Evolutionary conservation across 768 basidiomycete species (phyloP).

Genomic region (Collybia mongolica): DNA sequence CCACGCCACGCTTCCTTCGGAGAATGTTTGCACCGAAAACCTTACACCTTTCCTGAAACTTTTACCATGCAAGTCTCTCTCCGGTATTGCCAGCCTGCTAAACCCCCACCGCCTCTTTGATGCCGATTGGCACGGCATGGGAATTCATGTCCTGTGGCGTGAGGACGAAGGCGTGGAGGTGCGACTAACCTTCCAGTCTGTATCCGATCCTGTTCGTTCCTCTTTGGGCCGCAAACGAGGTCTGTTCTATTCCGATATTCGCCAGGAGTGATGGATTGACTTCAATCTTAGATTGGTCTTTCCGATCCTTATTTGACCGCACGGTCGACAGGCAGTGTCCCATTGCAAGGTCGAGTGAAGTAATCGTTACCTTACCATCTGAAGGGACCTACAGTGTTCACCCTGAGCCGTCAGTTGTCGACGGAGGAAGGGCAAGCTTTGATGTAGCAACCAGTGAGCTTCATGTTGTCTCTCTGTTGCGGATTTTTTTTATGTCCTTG

Average conservation of each 20-base stretch:
- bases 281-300: slow-evolving; percentile 63
- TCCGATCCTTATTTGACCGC: slow-evolving; percentile 66
- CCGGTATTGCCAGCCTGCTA: slow-evolving; percentile 80
- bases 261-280: slow-evolving; percentile 2
- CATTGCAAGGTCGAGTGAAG: slow-evolving; percentile 58
- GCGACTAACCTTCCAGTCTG: slow-evolving; percentile 67
- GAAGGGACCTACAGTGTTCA: slow-evolving; percentile 41
- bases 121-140: slow-evolving; percentile 89
- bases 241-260: slow-evolving; percentile 20
- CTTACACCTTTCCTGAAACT: slow-evolving; percentile 95
- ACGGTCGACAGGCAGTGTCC: slow-evolving; percentile 65
- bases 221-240: slow-evolving; percentile 54
- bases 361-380: slow-evolving; percentile 48
- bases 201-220: slow-evolving; percentile 73
- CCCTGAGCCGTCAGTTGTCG: slow-evolving; percentile 47
- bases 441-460: slow-evolving; percentile 46
- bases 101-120: slow-evolving; percentile 87
- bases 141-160: slow-evolving; percentile 71
- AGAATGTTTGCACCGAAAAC: slow-evolving; percentile 96
- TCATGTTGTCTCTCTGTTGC: not conserved
- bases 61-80: slow-evolving; percentile 86
- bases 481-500: slow-evolving; percentile 11
- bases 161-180: slow-evolving; percentile 60
- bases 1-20: slow-evolving; percentile 77
- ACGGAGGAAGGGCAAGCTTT: slow-evolving; percentile 41